phyloP scores from a whole-genome alignment of 2,329 filamentous ascomycete species.

The Cladosporium sp. region DNA sequence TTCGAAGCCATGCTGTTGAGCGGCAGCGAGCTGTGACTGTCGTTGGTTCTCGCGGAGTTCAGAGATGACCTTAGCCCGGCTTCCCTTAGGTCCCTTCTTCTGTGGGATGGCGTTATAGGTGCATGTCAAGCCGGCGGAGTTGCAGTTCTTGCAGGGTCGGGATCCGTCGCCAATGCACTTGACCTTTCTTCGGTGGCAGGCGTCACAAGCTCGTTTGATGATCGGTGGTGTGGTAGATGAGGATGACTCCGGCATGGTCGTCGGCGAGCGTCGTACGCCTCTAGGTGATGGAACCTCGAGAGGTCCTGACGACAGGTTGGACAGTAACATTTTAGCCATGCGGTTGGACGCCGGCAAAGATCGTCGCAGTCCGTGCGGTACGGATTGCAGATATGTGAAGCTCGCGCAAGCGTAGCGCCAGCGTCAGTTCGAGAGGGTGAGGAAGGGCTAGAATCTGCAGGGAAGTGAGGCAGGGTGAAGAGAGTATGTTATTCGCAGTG shows the following conservation, averaged over 20 bases:
- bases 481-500: conserved; percentile 6
- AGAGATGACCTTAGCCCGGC: conserved; percentile 64
- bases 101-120: conserved; percentile 66
- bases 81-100: conserved; percentile 65
- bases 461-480: conserved; percentile 6
- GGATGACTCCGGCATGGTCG: conserved; percentile 19
- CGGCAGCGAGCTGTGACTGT: conserved; percentile 47
- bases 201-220: conserved; percentile 38
- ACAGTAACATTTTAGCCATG: conserved; percentile 22
- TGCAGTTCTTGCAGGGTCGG: conserved; percentile 62
- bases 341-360: conserved; percentile 6
- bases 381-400: conserved; percentile 13
- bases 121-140: conserved; percentile 61
- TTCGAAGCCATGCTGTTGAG: conserved; percentile 42
- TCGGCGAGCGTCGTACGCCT: conserved; percentile 17
- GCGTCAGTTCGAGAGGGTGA: neutral
- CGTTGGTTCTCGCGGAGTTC: conserved; percentile 59
- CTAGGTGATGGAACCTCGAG: conserved; percentile 19
- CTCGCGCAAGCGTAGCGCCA: conserved; percentile 1
- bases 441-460: conserved; percentile 14
- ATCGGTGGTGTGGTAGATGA: conserved; percentile 28
- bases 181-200: conserved; percentile 53
- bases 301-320: conserved; percentile 21
- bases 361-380: conserved; percentile 19
- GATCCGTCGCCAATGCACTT: conserved; percentile 54